These are phyloP conservation scores for Psilocybe cubensis DNA, from an alignment of 768 basidiomycete genomes.

Conservation along the genomic window DNA sequence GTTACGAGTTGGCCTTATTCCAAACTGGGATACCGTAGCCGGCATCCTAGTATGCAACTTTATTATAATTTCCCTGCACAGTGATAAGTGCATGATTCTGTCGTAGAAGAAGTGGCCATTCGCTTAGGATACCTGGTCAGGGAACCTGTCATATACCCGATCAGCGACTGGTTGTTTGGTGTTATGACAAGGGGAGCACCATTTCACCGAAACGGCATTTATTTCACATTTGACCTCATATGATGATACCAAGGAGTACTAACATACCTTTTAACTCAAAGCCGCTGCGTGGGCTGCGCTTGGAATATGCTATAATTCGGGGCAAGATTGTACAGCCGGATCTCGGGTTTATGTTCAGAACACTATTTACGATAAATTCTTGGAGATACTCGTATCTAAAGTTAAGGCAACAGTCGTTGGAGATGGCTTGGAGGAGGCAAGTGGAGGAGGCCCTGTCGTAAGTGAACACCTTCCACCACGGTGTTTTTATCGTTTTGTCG, in stretches of 20 bases:
- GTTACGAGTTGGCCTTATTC: neutral
- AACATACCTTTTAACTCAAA: constrained; percentile 23
- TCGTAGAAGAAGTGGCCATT: neutral
- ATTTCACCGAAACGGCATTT: too few species aligned
- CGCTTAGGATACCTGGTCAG: neutral
- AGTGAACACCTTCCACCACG: constrained; percentile 22
- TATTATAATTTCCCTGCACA: too few species aligned
- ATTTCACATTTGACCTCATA: neutral
- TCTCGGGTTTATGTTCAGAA: constrained; percentile 91
- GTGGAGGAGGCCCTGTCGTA: constrained; percentile 85
- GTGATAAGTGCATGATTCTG: neutral
- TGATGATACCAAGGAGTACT: neutral
- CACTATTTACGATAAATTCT: constrained; percentile 83
- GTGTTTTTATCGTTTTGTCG: neutral
- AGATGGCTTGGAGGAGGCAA: constrained; percentile 77
- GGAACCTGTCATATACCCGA: neutral
- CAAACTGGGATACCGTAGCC: neutral
- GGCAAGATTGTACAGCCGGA: constrained; percentile 94
- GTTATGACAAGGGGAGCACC: neutral
- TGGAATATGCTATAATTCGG: constrained; percentile 86
- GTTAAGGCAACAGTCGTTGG: constrained; percentile 75
- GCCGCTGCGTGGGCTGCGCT: constrained; percentile 87
- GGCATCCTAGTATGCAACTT: neutral
- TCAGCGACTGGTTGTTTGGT: neutral
- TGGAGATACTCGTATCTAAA: constrained; percentile 64